Percentiles rank a stretch among this genome's conserved stretches.
These are phyloP conservation scores for Ogataea nitratoaversa DNA, from an alignment of 805 yeast genomes.

Conservation along the genomic window DNA sequence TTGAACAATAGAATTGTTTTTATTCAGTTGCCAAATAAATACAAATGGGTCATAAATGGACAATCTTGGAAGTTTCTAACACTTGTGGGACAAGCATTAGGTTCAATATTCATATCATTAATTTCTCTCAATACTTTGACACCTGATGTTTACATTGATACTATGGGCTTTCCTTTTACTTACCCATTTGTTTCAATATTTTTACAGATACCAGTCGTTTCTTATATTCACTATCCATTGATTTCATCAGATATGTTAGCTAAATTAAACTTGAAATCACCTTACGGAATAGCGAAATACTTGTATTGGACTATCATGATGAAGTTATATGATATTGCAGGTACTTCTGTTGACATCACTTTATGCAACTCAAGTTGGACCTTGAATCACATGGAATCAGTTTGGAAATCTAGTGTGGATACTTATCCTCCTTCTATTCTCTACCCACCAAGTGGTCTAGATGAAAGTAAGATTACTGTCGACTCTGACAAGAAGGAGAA, in stretches of 20 bases:
- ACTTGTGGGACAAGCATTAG: constrained; percentile 81
- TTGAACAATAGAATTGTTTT: constrained; percentile 29
- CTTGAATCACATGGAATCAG: constrained; percentile 56
- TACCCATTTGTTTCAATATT: constrained; percentile 60
- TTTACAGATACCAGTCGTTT: constrained; percentile 67
- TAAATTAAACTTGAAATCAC: constrained; percentile 38
- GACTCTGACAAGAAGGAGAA: constrained; percentile 29
- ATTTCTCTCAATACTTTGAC: constrained; percentile 65
- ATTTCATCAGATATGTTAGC: constrained; percentile 83
- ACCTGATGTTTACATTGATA: constrained; percentile 92
- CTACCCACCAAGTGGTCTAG: constrained; percentile 90
- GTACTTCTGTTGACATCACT: constrained; percentile 60
- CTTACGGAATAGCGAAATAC: constrained; percentile 37
- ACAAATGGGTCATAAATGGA: constrained; percentile 60
- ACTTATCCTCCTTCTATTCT: constrained; percentile 40
- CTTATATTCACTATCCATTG: constrained; percentile 94
- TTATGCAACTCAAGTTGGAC: constrained; percentile 94
- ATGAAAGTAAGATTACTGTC: constrained; percentile 30
- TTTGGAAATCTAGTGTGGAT: constrained; percentile 53
- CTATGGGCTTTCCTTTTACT: constrained; percentile 89
- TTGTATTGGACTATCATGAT: constrained; percentile 71
- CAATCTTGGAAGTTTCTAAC: constrained; percentile 76
- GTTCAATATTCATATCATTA: constrained; percentile 61
- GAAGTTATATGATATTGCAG: constrained; percentile 59
- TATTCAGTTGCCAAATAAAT: constrained; percentile 28